Evolutionary conservation across 192 early-diverging fungal genomes (phyloP).

Genomic region (Coemansia sp.): DNA sequence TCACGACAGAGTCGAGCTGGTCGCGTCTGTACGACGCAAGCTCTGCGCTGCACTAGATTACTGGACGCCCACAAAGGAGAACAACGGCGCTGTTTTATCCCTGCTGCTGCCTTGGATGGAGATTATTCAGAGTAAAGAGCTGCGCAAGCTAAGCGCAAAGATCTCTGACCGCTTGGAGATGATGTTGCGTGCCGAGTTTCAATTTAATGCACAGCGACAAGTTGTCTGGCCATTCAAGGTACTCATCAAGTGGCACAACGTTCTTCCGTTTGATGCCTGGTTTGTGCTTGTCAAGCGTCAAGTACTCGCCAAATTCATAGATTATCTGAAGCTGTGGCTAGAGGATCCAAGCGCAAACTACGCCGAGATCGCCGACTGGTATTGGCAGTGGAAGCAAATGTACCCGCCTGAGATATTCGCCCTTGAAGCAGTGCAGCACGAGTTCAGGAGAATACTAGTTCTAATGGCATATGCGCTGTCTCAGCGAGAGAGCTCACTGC

Average conservation of each 20-base stretch:
- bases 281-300: slow-evolving; percentile 18
- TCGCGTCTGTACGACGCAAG: slow-evolving; percentile 40
- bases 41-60: slow-evolving; percentile 38
- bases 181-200: slow-evolving; percentile 34
- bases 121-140: slow-evolving; percentile 34
- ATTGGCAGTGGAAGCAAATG: slow-evolving; percentile 51
- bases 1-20: slow-evolving; percentile 25
- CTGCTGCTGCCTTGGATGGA: slow-evolving; percentile 40
- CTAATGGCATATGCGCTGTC: slow-evolving; percentile 38
- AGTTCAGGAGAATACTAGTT: slow-evolving; percentile 37
- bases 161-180: slow-evolving; percentile 20
- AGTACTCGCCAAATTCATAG: slow-evolving; percentile 26
- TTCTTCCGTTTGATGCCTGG: slow-evolving; percentile 36
- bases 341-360: slow-evolving; percentile 40
- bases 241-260: slow-evolving; percentile 33
- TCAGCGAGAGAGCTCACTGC: not conserved
- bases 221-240: slow-evolving; percentile 41
- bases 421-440: slow-evolving; percentile 19
- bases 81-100: slow-evolving; percentile 24
- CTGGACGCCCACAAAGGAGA: slow-evolving; percentile 35
- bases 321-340: slow-evolving; percentile 42
- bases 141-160: slow-evolving; percentile 23
- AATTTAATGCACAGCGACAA: slow-evolving; percentile 33
- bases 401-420: slow-evolving; percentile 31
- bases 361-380: slow-evolving; percentile 53